phyloP scores from a whole-genome alignment of 2,329 filamentous ascomycete species.

The Geoglossum cookeanum region DNA sequence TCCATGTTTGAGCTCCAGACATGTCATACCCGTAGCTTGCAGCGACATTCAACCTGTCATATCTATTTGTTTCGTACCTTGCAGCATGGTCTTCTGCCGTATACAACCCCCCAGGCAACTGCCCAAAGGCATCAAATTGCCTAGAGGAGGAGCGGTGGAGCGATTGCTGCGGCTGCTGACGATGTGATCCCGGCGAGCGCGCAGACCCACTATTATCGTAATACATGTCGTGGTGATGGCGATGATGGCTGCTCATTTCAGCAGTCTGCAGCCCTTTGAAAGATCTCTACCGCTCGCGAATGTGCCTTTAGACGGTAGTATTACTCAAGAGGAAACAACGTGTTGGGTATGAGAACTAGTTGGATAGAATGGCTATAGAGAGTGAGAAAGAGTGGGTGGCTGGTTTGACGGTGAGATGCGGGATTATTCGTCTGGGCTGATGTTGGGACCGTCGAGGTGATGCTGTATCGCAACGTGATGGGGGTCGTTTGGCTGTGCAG shows the following conservation, averaged over 20 bases:
- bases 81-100: constrained; percentile 44
- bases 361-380: neutral
- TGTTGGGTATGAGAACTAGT: neutral
- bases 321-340: neutral
- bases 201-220: constrained; percentile 45
- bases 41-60: constrained; percentile 38
- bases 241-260: constrained; percentile 23
- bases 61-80: constrained; percentile 33
- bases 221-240: constrained; percentile 43
- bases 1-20: constrained; percentile 57
- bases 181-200: constrained; percentile 57
- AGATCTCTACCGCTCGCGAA: neutral
- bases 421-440: neutral
- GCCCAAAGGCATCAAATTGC: constrained; percentile 55
- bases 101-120: constrained; percentile 50
- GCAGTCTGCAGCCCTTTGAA: neutral
- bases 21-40: constrained; percentile 48
- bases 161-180: constrained; percentile 44
- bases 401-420: neutral
- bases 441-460: neutral
- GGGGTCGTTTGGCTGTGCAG: neutral
- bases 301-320: neutral
- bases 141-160: constrained; percentile 55
- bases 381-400: neutral
- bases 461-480: neutral